Percentiles rank a stretch among this genome's conserved stretches.
These are phyloP conservation scores for Ascochyta clinopodiicola DNA, from an alignment of 2,329 filamentous ascomycete species.

Conservation along the genomic window DNA sequence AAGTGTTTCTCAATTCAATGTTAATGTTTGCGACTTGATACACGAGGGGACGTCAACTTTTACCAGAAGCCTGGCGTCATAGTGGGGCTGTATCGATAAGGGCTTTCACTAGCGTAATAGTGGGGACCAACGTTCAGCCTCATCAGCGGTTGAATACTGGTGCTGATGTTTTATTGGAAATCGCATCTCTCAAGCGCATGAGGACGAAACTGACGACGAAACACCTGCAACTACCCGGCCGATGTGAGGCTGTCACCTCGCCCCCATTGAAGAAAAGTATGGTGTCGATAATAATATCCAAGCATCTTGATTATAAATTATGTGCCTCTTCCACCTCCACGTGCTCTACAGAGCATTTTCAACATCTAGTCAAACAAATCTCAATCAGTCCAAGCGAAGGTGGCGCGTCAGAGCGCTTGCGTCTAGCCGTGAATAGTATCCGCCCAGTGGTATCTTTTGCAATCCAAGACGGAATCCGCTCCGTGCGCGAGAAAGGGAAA, in stretches of 20 bases:
- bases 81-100: slow-evolving; percentile 17
- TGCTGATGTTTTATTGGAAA: too few relatives aligned
- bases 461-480: neutral
- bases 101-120: slow-evolving; percentile 3
- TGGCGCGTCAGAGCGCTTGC: slow-evolving; percentile 7
- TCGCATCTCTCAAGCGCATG: too few relatives aligned
- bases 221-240: too few relatives aligned
- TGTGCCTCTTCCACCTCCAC: slow-evolving; percentile 1
- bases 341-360: neutral
- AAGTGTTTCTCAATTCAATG: neutral
- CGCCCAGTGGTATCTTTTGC: slow-evolving; percentile 16
- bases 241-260: too few relatives aligned
- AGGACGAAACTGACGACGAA: too few relatives aligned
- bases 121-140: slow-evolving; percentile 3
- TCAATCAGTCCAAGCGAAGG: slow-evolving; percentile 5
- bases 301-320: slow-evolving; percentile 17
- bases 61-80: slow-evolving; percentile 13
- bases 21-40: neutral
- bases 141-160: neutral
- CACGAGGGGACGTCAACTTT: neutral
- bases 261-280: too few relatives aligned
- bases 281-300: neutral
- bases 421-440: slow-evolving; percentile 7
- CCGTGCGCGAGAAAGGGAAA: neutral
- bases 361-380: slow-evolving; percentile 1